Evolutionary conservation across 2,329 filamentous ascomycete species (phyloP), one percentile per base, ranked within the genome.

Genomic region (Diplodia corticola): DNA sequence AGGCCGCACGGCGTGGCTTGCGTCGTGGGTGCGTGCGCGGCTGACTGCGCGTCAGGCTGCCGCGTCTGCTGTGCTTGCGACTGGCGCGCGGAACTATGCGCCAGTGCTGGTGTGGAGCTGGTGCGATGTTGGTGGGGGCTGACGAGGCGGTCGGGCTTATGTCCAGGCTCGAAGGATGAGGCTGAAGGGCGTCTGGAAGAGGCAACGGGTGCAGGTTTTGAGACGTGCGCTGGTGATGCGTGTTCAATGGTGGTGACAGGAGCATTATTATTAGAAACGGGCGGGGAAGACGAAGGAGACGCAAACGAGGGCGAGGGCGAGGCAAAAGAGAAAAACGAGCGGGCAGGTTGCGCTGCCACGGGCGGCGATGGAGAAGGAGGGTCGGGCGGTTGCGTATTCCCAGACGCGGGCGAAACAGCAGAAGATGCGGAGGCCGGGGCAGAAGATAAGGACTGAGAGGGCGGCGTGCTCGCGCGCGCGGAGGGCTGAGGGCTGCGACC

Each of bases 181-280:
- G 40, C 40, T 44, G 40, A 40, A 44, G 40, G 40, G 24, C 33
- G 13, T 37, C 24, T 46, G 22, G 37, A 20, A 28, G 28, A 22
- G 17, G 24, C 26, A 24, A 22, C 35, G 50, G 33, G 35, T 12
- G 35, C 20, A 15, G 54, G 4, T n/a, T 20, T 12, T n/a, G 54
- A 28, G 30, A 37, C n/a, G n/a, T 33, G 30, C 10, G 54, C 9
- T 13, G 37, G 13, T 9, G 57, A 26, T 20, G 44, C n/a, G 10
- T 22, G 15, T 44, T 44, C 40, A 44, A 26, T 46, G 57, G 26
- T 61, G 40, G 13, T 20, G 57, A 49, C 57, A 48, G 33, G 48
- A 46, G 57, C 57, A 61, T 61, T 61, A 46, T 61, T 49, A 49
- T 49, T 61, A n/a, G 35, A 26, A 37, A 33, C 33, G 2, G 51